Conservation (phyloP, 139 green algal genomes). For the Pleodorina starrii region DNA sequence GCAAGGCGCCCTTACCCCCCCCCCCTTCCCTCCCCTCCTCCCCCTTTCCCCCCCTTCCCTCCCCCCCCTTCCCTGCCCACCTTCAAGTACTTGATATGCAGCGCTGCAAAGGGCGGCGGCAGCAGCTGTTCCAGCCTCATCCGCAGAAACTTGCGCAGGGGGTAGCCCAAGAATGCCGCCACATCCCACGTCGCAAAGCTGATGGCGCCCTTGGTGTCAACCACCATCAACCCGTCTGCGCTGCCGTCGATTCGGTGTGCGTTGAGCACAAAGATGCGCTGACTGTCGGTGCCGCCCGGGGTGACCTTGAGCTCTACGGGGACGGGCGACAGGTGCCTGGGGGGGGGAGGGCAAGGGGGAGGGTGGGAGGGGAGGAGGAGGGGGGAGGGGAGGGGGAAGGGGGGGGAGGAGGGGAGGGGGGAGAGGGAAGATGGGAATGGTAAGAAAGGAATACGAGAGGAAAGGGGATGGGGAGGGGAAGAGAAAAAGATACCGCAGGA, state of each 20-base stretch:
- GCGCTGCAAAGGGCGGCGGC: neutral
- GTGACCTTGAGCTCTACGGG: conserved; percentile 29
- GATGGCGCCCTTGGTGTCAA: conserved; percentile 37
- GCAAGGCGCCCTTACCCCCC: too few species aligned
- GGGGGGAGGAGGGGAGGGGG: too few species aligned
- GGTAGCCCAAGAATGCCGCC: conserved; percentile 42
- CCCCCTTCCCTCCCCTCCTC: neutral
- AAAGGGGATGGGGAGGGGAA: too few species aligned
- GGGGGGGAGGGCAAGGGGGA: too few species aligned
- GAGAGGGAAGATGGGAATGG: too few species aligned
- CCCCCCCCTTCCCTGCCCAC: neutral
- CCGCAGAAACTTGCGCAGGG: conserved; percentile 11
- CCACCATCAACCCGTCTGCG: conserved; percentile 27
- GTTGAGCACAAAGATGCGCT: conserved; percentile 51
- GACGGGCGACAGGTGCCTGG: conserved; percentile 30
- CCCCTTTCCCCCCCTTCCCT: neutral
- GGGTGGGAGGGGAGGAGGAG: too few species aligned
- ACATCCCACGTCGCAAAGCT: conserved; percentile 46
- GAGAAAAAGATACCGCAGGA: too few species aligned
- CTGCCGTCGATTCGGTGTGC: conserved; percentile 33
- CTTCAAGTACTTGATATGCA: conserved; percentile 21
- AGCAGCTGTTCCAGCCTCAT: conserved; percentile 44
- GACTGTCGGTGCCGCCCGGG: conserved; percentile 34
- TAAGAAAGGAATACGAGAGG: too few species aligned
- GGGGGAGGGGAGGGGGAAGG: too few species aligned